Conservation (phyloP, 345 rosid species). For the Lagerstroemia speciosa region DNA sequence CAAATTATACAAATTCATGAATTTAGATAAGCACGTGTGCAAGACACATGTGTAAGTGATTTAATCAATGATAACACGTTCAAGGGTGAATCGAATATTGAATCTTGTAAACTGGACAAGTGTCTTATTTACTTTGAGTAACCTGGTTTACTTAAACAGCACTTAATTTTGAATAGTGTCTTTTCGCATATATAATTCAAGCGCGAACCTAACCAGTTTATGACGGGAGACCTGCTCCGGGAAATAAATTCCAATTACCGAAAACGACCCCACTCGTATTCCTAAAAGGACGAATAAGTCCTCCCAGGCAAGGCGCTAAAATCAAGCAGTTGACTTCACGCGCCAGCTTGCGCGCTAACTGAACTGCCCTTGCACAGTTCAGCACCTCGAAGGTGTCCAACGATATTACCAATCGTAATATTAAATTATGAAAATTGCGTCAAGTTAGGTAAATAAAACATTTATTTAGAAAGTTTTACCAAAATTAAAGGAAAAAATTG, state of each 20-base stretch:
- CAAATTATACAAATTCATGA: too few species aligned
- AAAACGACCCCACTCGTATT: background rate
- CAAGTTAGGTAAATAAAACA: background rate
- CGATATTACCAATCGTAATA: background rate
- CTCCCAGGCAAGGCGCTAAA: conserved; percentile 9
- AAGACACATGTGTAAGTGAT: too few species aligned
- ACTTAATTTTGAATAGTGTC: too few species aligned
- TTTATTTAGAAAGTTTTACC: background rate
- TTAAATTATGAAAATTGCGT: background rate
- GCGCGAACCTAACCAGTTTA: background rate
- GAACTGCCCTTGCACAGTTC: background rate
- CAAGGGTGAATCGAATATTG: too few species aligned
- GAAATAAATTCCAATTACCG: background rate
- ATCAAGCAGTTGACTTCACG: conserved; percentile 14
- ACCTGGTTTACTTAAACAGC: too few species aligned
- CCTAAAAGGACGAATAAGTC: conserved; percentile 1
- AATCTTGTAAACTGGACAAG: too few species aligned
- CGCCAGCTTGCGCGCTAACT: conserved; percentile 8
- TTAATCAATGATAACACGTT: too few species aligned
- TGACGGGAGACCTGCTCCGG: background rate
- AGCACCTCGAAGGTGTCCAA: background rate
- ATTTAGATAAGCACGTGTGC: too few species aligned
- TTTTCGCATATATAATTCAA: too few species aligned
- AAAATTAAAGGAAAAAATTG: background rate
- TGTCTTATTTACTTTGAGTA: too few species aligned